Conservation (phyloP, 1,284 basidiomycete genomes). For the Ceratobasidium sp. region DNA sequence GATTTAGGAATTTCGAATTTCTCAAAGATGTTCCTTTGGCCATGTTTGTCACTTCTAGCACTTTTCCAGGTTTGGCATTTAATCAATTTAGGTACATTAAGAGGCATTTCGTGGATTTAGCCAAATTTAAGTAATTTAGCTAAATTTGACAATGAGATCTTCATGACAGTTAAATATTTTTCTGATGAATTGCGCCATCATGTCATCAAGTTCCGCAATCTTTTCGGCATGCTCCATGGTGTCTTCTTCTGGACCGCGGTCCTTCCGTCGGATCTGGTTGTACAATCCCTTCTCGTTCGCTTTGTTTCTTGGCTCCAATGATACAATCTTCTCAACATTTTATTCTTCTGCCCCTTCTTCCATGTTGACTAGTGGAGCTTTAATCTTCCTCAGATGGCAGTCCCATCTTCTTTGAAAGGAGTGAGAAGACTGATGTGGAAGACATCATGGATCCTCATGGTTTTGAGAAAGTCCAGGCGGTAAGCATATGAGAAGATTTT, state of each 20-base stretch:
- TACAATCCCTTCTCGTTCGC: background rate
- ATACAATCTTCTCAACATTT: background rate
- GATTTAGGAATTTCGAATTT: too few relatives aligned
- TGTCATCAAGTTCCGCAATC: background rate
- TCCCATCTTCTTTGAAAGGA: background rate
- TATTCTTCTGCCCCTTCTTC: slow-evolving; percentile 9
- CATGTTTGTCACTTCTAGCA: too few relatives aligned
- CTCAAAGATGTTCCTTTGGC: too few relatives aligned
- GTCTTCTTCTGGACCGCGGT: background rate
- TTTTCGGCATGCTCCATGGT: background rate
- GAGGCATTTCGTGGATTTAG: too few relatives aligned
- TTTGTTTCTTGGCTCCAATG: background rate
- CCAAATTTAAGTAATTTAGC: too few relatives aligned
- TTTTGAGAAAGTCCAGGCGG: slow-evolving; percentile 25
- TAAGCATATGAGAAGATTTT: slow-evolving; percentile 25
- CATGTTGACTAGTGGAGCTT: background rate
- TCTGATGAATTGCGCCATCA: too few relatives aligned
- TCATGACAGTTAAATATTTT: too few relatives aligned
- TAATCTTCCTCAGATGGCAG: background rate
- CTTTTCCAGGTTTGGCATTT: too few relatives aligned
- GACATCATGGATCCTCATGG: slow-evolving; percentile 42
- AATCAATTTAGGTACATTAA: too few relatives aligned
- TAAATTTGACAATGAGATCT: too few relatives aligned
- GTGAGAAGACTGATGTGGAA: slow-evolving; percentile 27
- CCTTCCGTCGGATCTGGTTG: slow-evolving; percentile 2